phyloP scores from a whole-genome alignment of 2,329 filamentous ascomycete species.

The Teratosphaeria viscida region DNA sequence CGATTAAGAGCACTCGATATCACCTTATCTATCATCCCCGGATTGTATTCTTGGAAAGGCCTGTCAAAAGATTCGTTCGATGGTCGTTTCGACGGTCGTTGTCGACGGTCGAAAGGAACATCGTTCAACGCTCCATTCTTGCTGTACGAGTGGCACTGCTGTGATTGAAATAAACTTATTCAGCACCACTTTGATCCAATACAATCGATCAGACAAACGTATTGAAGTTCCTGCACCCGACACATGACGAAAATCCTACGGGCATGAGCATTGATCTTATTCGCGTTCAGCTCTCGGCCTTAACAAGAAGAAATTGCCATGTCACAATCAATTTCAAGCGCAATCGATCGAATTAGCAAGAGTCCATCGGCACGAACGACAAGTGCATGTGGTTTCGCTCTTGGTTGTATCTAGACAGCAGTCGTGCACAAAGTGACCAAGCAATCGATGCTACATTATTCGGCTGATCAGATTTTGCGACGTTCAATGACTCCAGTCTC shows the following conservation, averaged over 20 bases:
- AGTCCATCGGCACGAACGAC: not conserved
- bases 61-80: not conserved
- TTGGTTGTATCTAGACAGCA: not conserved
- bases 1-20: not conserved
- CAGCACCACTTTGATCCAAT: not conserved
- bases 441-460: not conserved
- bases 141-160: not conserved
- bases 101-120: not conserved
- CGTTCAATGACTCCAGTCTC: not conserved
- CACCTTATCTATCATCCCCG: not conserved
- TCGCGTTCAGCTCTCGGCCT: not conserved
- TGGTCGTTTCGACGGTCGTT: not conserved
- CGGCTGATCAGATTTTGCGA: not conserved
- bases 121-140: not conserved
- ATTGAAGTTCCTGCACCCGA: not conserved
- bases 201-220: not conserved
- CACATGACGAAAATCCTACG: too few species aligned
- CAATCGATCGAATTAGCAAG: not conserved
- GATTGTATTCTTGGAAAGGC: not conserved
- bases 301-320: not conserved
- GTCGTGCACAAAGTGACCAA: not conserved
- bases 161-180: not conserved
- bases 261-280: too few species aligned
- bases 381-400: not conserved
- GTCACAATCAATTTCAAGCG: not conserved